Base-by-base conservation (phyloP, 805 yeast species). In the Kurtzmaniella fragi region DNA sequence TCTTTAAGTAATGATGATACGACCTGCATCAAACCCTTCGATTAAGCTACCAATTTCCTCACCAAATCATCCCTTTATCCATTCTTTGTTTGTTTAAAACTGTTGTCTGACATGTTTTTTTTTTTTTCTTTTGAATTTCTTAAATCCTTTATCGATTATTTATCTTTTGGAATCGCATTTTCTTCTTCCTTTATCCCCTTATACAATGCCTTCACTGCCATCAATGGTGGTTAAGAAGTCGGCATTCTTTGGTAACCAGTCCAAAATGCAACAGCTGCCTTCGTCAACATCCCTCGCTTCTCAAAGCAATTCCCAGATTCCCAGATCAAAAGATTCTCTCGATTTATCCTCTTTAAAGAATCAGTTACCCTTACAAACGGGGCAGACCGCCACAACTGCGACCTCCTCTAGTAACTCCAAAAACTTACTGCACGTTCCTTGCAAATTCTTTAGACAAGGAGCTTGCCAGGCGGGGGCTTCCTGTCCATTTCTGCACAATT, bases 341-440 rank as follows among this genome's bases (percentile, higher is more conserved):
- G 47, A 47, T 40, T 40, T 48, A 11, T 43, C 50, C 11, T 35
- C 40, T 6, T 41, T 46, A 14, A 46, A 34, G 32, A 45, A 46
- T 8, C 54, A 51, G 25, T 52, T 61, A 26, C 67, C 67, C n/a
- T 64, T 67, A 11, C 58, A 61, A 44, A 60, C 66, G 2, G 67
- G 67, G 2, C 65, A 64, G 5, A 58, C 67, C 4, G 65, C 63
- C 1, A 47, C 64, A 2, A 52, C 53, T 13, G 17, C 53, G 17
- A 46, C 41, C 32, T 43, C 49, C 28, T 26, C 39, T 25, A 44
- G 47, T 6, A 31, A 31, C 28, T 28, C 48, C 11, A 61, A 64
- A 67, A 88, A 84, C 53, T 73, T 87, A 34, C 82, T 95, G 34
- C 99, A 91, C 61, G 98, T 91, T 25, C 99, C 99, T 2, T 91